Conservation (phyloP, 2,329 filamentous ascomycete species). For the Aspergillus versicolor region DNA sequence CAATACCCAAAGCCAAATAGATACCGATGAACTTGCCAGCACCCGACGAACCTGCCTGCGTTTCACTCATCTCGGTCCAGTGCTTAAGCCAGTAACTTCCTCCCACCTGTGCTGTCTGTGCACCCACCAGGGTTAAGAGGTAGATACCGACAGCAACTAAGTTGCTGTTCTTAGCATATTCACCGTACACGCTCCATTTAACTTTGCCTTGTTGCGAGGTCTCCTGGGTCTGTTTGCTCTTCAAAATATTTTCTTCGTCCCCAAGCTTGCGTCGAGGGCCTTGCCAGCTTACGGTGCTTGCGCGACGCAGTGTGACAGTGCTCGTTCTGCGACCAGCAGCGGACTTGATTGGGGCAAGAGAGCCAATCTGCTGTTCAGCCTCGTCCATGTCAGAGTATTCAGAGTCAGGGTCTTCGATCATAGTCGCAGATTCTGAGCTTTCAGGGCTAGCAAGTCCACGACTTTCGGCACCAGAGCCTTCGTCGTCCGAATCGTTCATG, state of each 20-base stretch:
- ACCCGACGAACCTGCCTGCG: constrained; percentile 62
- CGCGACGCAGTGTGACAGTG: constrained; percentile 77
- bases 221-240: constrained; percentile 84
- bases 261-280: constrained; percentile 79
- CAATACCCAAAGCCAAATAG: constrained; percentile 93
- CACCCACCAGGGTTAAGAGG: constrained; percentile 69
- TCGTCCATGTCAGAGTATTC: constrained; percentile 56
- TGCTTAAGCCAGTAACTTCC: constrained; percentile 90
- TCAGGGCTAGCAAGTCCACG: constrained; percentile 67
- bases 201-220: constrained; percentile 93
- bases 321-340: constrained; percentile 64
- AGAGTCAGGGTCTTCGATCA: constrained; percentile 50
- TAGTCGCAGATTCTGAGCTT: constrained; percentile 58
- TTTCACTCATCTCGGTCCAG: constrained; percentile 81
- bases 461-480: constrained; percentile 51
- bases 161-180: constrained; percentile 96
- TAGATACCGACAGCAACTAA: constrained; percentile 80
- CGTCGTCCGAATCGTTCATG: constrained; percentile 48
- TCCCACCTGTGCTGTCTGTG: constrained; percentile 79
- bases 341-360: constrained; percentile 74
- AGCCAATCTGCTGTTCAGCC: constrained; percentile 69
- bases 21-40: constrained; percentile 90
- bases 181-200: constrained; percentile 91
- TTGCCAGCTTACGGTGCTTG: constrained; percentile 86
- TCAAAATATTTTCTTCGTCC: constrained; percentile 72